Evolutionary conservation across 2,329 filamentous ascomycete genomes (phyloP).

Genomic region (Aspergillus awamori): DNA sequence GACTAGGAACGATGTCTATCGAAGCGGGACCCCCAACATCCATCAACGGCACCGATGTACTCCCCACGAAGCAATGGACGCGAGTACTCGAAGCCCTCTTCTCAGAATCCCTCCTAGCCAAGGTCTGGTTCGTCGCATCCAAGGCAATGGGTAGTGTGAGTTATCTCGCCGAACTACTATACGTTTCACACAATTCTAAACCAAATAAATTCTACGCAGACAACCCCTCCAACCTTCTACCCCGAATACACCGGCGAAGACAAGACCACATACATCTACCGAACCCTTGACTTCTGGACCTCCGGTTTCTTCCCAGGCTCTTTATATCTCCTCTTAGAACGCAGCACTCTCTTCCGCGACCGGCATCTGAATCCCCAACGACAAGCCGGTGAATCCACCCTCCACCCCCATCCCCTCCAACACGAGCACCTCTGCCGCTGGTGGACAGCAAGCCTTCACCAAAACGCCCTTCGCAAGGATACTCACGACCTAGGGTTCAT

Average conservation of each 20-base stretch:
- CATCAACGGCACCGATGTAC: too few relatives aligned
- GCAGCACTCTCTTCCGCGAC: slow-evolving; percentile 34
- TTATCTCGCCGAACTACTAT: too few relatives aligned
- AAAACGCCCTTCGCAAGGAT: slow-evolving; percentile 49
- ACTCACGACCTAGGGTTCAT: slow-evolving; percentile 62
- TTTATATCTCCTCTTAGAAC: slow-evolving; percentile 45
- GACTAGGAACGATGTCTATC: too few relatives aligned
- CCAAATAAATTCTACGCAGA: background rate
- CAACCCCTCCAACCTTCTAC: slow-evolving; percentile 12
- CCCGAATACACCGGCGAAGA: slow-evolving; percentile 22
- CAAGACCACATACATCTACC: slow-evolving; percentile 41
- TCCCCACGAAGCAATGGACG: too few relatives aligned
- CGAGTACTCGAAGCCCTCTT: too few relatives aligned
- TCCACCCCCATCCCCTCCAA: slow-evolving; percentile 16
- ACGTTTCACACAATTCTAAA: too few relatives aligned
- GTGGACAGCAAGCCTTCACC: slow-evolving; percentile 47
- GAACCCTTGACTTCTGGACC: slow-evolving; percentile 51
- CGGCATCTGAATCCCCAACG: slow-evolving; percentile 5
- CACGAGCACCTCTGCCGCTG: slow-evolving; percentile 38
- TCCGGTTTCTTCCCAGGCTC: slow-evolving; percentile 54
- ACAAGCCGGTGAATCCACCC: too few relatives aligned
- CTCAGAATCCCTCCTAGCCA: too few relatives aligned
- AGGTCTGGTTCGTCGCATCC: too few relatives aligned
- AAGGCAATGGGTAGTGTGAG: too few relatives aligned
- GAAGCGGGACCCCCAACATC: too few relatives aligned